A percentile compares a stretch with the other conserved stretches of the same genome.
Evolutionary conservation across 2,329 filamentous ascomycete species (phyloP).

Genomic region (Trichophyton rubrum): DNA sequence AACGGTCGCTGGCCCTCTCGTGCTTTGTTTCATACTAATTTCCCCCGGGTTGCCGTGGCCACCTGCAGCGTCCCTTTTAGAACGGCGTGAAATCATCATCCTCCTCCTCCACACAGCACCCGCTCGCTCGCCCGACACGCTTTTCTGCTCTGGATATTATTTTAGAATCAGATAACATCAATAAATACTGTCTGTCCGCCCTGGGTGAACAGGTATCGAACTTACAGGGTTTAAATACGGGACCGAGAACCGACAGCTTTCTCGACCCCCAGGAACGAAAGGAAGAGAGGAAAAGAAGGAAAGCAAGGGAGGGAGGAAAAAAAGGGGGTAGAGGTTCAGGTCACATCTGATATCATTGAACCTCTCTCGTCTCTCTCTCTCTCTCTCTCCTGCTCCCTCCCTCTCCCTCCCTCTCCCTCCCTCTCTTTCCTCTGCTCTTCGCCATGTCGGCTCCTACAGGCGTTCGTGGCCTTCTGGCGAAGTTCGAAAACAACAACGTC

Average conservation of each 20-base stretch:
- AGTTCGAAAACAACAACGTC: conserved; percentile 63
- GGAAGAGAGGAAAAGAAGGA: background rate
- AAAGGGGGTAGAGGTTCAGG: background rate
- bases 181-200: too few relatives aligned
- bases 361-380: background rate
- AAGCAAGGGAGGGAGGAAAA: background rate
- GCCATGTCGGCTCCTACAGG: conserved; percentile 30
- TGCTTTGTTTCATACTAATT: conserved; percentile 4
- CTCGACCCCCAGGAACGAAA: background rate
- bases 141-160: background rate
- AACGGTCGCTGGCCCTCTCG: background rate
- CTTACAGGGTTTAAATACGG: background rate
- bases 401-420: too few relatives aligned
- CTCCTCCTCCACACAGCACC: background rate
- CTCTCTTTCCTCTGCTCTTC: too few relatives aligned
- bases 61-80: background rate
- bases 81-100: background rate
- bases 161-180: too few relatives aligned
- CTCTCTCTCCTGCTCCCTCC: too few relatives aligned
- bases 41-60: background rate
- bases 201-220: background rate
- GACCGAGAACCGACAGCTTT: background rate
- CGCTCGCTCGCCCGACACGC: background rate
- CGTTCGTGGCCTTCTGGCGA: conserved; percentile 63
- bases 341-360: conserved; percentile 6